Conservation (phyloP, 768 basidiomycete genomes). For the Russula abietina region DNA sequence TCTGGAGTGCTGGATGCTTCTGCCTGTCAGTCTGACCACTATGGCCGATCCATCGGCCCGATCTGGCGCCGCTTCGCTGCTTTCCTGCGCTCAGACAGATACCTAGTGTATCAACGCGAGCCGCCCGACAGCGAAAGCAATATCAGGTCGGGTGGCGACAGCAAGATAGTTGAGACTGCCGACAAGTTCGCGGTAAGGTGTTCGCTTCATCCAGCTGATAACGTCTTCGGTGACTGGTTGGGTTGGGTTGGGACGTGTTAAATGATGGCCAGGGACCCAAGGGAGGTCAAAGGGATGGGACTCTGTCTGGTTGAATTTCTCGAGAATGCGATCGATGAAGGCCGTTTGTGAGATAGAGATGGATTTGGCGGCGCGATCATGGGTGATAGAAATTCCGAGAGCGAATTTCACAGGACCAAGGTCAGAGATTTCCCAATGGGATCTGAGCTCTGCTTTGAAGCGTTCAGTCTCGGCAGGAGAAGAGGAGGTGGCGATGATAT, state of each 20-base stretch:
- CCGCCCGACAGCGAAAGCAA: too few relatives aligned
- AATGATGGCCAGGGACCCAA: background rate
- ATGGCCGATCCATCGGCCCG: too few relatives aligned
- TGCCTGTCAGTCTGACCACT: too few relatives aligned
- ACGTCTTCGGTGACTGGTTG: too few relatives aligned
- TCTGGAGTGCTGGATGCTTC: too few relatives aligned
- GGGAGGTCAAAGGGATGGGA: background rate
- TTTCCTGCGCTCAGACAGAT: too few relatives aligned
- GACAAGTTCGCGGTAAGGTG: background rate
- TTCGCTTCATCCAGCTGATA: fast-evolving
- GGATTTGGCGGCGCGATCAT: fast-evolving
- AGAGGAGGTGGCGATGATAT: background rate
- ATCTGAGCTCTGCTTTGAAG: background rate
- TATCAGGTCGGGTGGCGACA: too few relatives aligned
- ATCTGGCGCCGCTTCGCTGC: too few relatives aligned
- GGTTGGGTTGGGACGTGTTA: too few relatives aligned
- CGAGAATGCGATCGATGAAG: background rate
- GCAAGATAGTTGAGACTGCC: too few relatives aligned
- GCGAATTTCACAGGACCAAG: background rate
- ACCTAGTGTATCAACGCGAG: too few relatives aligned
- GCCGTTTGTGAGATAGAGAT: background rate
- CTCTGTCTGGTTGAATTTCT: background rate
- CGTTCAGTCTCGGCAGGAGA: background rate
- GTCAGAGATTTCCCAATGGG: background rate
- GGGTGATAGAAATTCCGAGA: background rate